Evolutionary conservation across 1,139 yeast genomes (phyloP), one percentile per base, ranked within the genome.

Genomic region (Eremothecium cymbalariae): DNA sequence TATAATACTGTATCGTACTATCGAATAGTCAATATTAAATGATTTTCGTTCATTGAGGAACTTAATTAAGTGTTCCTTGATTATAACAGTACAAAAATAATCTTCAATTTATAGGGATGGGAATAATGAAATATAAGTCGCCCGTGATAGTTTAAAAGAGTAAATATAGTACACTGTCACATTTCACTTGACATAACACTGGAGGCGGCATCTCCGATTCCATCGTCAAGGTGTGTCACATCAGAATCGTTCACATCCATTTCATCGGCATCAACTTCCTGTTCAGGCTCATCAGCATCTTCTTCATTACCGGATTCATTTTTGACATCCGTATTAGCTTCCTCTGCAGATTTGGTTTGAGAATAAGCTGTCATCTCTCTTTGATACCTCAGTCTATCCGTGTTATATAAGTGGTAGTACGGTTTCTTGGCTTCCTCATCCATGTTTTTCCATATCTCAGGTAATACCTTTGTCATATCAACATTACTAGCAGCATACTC

Each of bases 361-460:
- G 68, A 72, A 47, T 82, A 84, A 19, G 67, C 73, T 30, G 66
- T 72, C 80, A 84, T 77, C 52, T 85, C 94, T 34, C 67, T 69
- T 37, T 75, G 74, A 52, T 83, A 85, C 48, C 94, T 72, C 37
- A 70, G 70, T 51, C 81, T 77, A 46, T 85, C 96, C 39, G 79
- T 84, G 53, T 79, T 93, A 53, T 80, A 86, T 38, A 80, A 58
- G 41, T 79, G 78, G 50, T 77, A 77, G 57, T 74, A 88, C 7
- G 93, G 93, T 48, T 72, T 76, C 38, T 84, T 71, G 16, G 72
- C 81, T 27, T 72, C 83, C 28, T 78, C 82, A 40, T 68, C 72
- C 48, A 88, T 66, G 39, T 67, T 68, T 50, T 82, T 84, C 97
- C 97, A 88, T 3, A 78, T 77, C 46, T 84, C 95, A 1, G 94